phyloP scores from a whole-genome alignment of 2,329 filamentous ascomycete genomes.

The Apiospora saccharicola region DNA sequence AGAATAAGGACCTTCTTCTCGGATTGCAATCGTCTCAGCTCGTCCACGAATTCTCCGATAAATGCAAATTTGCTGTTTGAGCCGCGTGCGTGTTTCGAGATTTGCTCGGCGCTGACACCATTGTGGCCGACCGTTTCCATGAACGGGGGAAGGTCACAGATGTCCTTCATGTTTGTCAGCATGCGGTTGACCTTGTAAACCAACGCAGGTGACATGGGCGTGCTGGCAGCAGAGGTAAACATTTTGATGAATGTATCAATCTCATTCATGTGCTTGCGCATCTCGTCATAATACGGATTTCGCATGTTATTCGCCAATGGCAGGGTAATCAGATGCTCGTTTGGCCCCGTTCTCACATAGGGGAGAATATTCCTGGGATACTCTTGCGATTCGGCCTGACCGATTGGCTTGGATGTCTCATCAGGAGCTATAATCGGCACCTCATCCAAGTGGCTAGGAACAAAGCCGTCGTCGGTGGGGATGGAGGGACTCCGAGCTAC shows the following conservation, averaged over 20 bases:
- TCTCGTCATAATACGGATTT: conserved; percentile 58
- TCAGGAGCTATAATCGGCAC: conserved; percentile 23
- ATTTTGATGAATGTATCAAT: conserved; percentile 54
- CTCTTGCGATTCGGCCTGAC: conserved; percentile 26
- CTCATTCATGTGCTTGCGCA: conserved; percentile 51
- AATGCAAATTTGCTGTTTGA: conserved; percentile 69
- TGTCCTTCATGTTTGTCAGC: conserved; percentile 57
- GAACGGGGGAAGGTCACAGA: conserved; percentile 66
- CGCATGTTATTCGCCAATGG: conserved; percentile 62
- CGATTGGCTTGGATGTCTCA: conserved; percentile 20
- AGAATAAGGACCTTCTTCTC: conserved; percentile 61
- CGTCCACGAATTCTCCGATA: conserved; percentile 60
- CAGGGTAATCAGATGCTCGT: conserved; percentile 62
- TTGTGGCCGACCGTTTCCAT: conserved; percentile 54
- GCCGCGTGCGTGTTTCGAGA: conserved; percentile 61
- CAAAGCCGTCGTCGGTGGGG: conserved; percentile 36
- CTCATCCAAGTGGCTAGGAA: conserved; percentile 23
- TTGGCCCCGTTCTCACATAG: conserved; percentile 39
- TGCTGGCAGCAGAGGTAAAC: conserved; percentile 50
- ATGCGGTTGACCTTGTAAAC: conserved; percentile 58
- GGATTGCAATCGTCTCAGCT: conserved; percentile 46
- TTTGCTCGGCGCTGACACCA: conserved; percentile 44
- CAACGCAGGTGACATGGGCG: conserved; percentile 48
- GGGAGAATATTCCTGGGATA: conserved; percentile 37
- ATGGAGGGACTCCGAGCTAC: conserved; percentile 38